Evolutionary conservation across 371 early-diverging fungal species (phyloP), one percentile per base, ranked within the genome.

Genomic region (Mucor irregularis): DNA sequence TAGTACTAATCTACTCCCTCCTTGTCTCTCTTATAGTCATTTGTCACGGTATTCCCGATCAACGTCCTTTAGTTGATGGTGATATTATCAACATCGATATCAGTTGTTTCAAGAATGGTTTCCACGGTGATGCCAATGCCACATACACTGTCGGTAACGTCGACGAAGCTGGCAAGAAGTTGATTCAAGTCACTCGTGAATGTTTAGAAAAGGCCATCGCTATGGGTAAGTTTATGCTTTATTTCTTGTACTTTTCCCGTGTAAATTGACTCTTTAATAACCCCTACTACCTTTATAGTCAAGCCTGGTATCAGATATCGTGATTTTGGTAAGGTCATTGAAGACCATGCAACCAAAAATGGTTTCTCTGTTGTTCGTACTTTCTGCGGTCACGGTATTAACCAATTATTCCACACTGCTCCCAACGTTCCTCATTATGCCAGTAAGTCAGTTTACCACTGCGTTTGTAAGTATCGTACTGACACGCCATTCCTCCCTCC

Each of bases 81-180:
- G 97, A 98, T 73, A 89, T 96, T 47, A 52, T 94, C 57, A 97
- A 98, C 71, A 66, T 97, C 43, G 99, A 97, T 68, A 85, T 97
- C 21, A 84, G 87, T n/a, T 80, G 92, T 42, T 95, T 79, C 77
- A 82, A 90, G 61, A 80, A 90, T 50, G 97, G 95, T 2, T 96
- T 89, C 80, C 97, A 98, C 53, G 88, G 89, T 31, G 98, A 98
- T 73, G 64, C 89, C 24, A 95, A 96, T 64, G 91, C 86, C 35
- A 97, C 94, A 3, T 91, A 88, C 63, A 64, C 80, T 8, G 93
- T 95, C 17, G 97, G 96, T 7, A 85, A 86, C 24, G 95, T 94
- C 11, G 95, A 95, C 66, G 81, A 71, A 3, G 74, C 56, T 1
- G 94, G 93, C 9, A 48, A 69, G 31, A 74, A 83, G 16, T 78